phyloP scores from a whole-genome alignment of 148 eudicot genomes.

The Fagopyrum homotropicum region DNA sequence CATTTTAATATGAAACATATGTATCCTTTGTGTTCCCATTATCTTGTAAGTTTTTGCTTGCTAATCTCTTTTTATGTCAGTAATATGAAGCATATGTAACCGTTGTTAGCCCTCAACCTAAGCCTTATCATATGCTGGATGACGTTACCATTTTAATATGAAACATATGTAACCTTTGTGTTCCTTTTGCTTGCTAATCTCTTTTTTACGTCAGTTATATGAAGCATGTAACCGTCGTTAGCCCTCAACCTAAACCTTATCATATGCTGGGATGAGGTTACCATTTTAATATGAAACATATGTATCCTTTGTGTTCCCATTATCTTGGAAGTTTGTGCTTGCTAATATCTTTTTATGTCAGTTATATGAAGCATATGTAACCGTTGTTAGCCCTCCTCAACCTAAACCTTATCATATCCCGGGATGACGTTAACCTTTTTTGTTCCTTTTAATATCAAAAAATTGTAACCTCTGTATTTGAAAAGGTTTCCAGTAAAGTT shows the following conservation, averaged over 20 bases:
- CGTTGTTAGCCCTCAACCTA: not conserved
- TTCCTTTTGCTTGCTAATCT: not conserved
- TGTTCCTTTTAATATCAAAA: not conserved
- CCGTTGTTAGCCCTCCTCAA: not conserved
- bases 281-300: not conserved
- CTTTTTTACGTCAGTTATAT: not conserved
- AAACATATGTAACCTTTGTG: not conserved
- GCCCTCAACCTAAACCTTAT: not conserved
- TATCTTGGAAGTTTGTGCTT: conserved; percentile 44
- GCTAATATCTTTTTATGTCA: not conserved
- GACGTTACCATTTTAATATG: not conserved
- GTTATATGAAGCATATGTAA: not conserved
- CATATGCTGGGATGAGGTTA: not conserved
- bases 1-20: not conserved
- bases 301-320: conserved; percentile 30
- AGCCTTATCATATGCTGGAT: not conserved
- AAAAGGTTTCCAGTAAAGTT: not conserved
- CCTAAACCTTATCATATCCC: not conserved
- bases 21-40: conserved; percentile 36
- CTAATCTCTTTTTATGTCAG: not conserved
- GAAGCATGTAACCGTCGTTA: not conserved
- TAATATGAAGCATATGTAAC: not conserved
- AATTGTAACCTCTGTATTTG: not conserved
- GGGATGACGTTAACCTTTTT: not conserved
- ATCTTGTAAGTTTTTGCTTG: conserved; percentile 39